A percentile compares a stretch with the other conserved stretches of the same genome.
These are phyloP conservation scores for Geotrichum restrictum DNA, from an alignment of 1,139 yeast genomes.

Conservation along the genomic window DNA sequence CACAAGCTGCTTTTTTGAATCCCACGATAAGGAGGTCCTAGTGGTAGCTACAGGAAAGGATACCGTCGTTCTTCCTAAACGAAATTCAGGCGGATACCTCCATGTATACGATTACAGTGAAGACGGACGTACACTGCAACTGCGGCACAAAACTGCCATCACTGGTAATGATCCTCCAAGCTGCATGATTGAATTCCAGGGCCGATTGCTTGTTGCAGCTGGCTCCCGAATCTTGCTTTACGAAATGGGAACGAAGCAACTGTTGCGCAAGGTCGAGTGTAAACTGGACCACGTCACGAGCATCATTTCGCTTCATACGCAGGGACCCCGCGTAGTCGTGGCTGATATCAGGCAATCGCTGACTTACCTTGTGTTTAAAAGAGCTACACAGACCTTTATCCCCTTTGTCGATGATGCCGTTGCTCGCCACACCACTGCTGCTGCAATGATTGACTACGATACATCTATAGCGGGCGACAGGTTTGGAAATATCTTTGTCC, in stretches of 20 bases:
- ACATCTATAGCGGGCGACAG: constrained; percentile 86
- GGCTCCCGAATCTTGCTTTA: constrained; percentile 55
- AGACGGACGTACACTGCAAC: constrained; percentile 42
- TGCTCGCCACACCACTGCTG: constrained; percentile 61
- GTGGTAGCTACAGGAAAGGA: constrained; percentile 49
- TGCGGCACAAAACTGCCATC: constrained; percentile 61
- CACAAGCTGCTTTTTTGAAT: constrained; percentile 40
- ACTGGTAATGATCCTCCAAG: constrained; percentile 48
- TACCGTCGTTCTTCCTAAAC: constrained; percentile 41
- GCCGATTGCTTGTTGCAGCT: constrained; percentile 58
- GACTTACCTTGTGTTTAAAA: constrained; percentile 53
- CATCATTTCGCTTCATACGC: constrained; percentile 51
- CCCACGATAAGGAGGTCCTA: constrained; percentile 41
- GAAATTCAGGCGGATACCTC: constrained; percentile 39
- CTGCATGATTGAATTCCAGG: constrained; percentile 56
- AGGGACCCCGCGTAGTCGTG: constrained; percentile 58
- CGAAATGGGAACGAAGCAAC: constrained; percentile 75
- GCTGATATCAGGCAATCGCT: constrained; percentile 70
- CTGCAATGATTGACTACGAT: constrained; percentile 61
- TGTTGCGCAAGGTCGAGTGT: constrained; percentile 58
- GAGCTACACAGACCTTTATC: constrained; percentile 49
- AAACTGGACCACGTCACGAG: constrained; percentile 39
- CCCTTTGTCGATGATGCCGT: constrained; percentile 68
- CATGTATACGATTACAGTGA: constrained; percentile 46
- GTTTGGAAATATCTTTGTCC: constrained; percentile 73